These are phyloP conservation scores for Silene conica DNA, from an alignment of 148 eudicot genomes.

Conservation along the genomic window DNA sequence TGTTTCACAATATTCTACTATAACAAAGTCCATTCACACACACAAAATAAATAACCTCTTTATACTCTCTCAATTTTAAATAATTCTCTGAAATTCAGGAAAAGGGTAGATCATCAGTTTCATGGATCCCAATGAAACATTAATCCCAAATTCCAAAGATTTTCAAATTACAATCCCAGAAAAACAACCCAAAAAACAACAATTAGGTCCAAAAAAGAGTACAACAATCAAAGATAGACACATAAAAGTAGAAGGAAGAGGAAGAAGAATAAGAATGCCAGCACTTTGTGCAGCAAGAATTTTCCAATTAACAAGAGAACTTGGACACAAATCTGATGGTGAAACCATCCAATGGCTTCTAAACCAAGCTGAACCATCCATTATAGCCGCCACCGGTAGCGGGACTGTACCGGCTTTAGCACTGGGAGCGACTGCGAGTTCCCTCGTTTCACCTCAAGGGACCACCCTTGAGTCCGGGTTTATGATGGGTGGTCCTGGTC, in stretches of 20 bases:
- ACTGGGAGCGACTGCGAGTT: slow-evolving; percentile 28
- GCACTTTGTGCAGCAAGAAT: slow-evolving; percentile 76
- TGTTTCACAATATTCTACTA: neutral
- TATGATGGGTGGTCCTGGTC: slow-evolving; percentile 4
- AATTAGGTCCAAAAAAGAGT: slow-evolving; percentile 50
- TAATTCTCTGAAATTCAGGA: neutral
- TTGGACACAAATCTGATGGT: slow-evolving; percentile 77
- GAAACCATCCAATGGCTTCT: slow-evolving; percentile 81
- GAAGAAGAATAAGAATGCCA: slow-evolving; percentile 73
- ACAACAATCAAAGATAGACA: slow-evolving; percentile 68
- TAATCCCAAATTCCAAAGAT: slow-evolving; percentile 25
- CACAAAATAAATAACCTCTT: neutral
- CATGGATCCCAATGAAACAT: neutral
- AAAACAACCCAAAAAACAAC: slow-evolving; percentile 31
- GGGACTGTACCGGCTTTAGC: slow-evolving; percentile 72
- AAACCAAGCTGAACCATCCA: slow-evolving; percentile 66
- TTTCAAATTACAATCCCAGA: slow-evolving; percentile 43
- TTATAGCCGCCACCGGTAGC: slow-evolving; percentile 66
- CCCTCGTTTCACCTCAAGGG: slow-evolving; percentile 38
- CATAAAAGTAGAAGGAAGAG: slow-evolving; percentile 81
- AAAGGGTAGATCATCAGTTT: neutral
- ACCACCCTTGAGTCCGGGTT: slow-evolving; percentile 41
- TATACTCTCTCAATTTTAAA: neutral
- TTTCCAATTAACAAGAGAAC: slow-evolving; percentile 68
- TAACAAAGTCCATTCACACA: neutral